Base-by-base conservation (phyloP, 352 stramenopile genomes). In the Globisporangium alternatum region DNA sequence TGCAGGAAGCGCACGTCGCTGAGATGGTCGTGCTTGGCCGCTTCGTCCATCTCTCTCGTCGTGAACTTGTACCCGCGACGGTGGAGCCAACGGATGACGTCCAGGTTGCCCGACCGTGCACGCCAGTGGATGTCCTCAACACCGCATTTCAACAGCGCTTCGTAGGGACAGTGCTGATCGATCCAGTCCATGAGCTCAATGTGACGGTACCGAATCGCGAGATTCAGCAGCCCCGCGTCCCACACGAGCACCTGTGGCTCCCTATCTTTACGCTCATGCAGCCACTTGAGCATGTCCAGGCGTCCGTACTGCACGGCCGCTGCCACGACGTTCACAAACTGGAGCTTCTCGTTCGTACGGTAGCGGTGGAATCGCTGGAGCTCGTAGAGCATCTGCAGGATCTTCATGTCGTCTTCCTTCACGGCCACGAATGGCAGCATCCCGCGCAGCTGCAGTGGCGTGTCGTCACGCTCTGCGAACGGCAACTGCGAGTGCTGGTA, bases 181-280 rank as follows among this genome's bases (percentile, higher is more conserved):
- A 61, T 31, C 55, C 55, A 61, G 55, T 61, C 37, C 37, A 61
- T 48, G 22, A 61, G 45, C n/a, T 48, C 55, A 5, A 61, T 22
- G 17, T 61, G 37, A 13, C 55, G 37, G 17, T 51, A 39, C 35
- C 37, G 37, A 12, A 57, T 57, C 51, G 51, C 51, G 19, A 57
- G 33, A 30, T 35, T 35, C 30, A 57, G 13, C 28, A 57, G n/a
- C 6, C 33, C 28, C 2, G 19, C 25, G 37, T 51, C 43, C 37
- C 55, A 61, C 5, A 19, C 25, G 30, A 57, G 12, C 15, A 33
- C 15, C 5, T 17, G 22, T 4, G 43, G 21, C 55, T 51, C 21
- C 2, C 37, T 2, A 2, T 30, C 17, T n/a, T 39, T 39, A 5
- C 35, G 21, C n/a, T 28, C 37, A 17, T 61, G 55, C 15, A 61